phyloP scores from a whole-genome alignment of 1,284 basidiomycete species.

The Neolentinus lepideus region DNA sequence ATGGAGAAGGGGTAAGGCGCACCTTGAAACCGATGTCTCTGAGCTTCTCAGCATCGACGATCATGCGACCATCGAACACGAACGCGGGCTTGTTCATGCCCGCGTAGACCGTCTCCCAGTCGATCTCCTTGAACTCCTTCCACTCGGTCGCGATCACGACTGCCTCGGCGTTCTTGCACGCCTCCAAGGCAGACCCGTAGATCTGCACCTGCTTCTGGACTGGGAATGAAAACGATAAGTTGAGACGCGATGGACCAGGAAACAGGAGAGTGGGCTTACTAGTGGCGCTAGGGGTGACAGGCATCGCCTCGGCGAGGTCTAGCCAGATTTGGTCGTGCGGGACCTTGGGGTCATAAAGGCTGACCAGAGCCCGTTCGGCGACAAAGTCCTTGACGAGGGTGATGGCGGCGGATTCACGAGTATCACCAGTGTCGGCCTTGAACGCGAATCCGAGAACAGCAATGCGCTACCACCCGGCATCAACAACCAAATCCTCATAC shows the following conservation, averaged over 20 bases:
- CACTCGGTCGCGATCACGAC: constrained; percentile 93
- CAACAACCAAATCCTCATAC: not conserved
- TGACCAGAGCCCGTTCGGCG: constrained; percentile 81
- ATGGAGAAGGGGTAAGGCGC: not conserved
- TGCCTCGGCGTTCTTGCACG: constrained; percentile 86
- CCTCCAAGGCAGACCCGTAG: constrained; percentile 72
- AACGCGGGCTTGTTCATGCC: constrained; percentile 96
- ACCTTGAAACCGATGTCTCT: constrained; percentile 92
- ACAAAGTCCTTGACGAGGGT: constrained; percentile 92
- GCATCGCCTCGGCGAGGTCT: constrained; percentile 66
- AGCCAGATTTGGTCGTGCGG: constrained; percentile 65
- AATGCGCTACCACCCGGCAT: constrained; percentile 58
- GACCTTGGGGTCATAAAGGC: constrained; percentile 92
- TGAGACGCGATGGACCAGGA: constrained; percentile 1
- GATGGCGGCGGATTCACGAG: constrained; percentile 96
- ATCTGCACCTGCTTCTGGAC: constrained; percentile 89
- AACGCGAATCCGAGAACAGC: constrained; percentile 95
- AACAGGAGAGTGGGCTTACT: constrained; percentile 36
- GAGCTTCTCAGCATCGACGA: constrained; percentile 79
- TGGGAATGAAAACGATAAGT: constrained; percentile 19
- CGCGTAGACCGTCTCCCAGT: constrained; percentile 84
- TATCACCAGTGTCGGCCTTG: constrained; percentile 96
- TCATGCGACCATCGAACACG: constrained; percentile 86
- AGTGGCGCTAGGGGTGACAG: constrained; percentile 42
- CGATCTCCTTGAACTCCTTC: constrained; percentile 91